Conservation (phyloP, 208 protist genomes). For the Trypanosoma caninum region DNA sequence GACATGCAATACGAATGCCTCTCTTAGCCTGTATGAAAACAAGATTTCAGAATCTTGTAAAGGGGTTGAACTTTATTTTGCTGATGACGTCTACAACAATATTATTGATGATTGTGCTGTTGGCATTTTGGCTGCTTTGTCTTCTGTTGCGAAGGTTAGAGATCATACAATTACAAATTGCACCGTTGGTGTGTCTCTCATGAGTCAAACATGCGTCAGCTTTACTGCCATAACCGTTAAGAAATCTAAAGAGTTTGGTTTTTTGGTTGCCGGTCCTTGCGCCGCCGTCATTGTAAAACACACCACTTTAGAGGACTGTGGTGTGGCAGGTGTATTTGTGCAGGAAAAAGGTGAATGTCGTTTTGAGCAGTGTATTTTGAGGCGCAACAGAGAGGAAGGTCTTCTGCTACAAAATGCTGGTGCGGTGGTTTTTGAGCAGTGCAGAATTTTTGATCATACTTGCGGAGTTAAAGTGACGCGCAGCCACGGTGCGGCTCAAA, state of each 20-base stretch:
- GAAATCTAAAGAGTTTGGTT: slow-evolving; percentile 21
- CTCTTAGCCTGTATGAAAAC: slow-evolving; percentile 5
- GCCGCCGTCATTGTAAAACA: slow-evolving; percentile 11
- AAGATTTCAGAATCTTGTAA: neutral
- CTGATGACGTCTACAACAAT: slow-evolving; percentile 17
- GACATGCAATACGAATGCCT: slow-evolving; percentile 7
- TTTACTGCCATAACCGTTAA: slow-evolving; percentile 9
- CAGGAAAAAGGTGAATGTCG: slow-evolving; percentile 2
- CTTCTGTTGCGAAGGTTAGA: slow-evolving; percentile 2
- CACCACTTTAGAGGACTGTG: slow-evolving; percentile 17
- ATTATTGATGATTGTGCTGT: slow-evolving; percentile 12
- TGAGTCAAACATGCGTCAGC: slow-evolving; percentile 7
- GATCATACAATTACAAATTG: slow-evolving; percentile 21
- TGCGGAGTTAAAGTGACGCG: neutral
- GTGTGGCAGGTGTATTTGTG: slow-evolving; percentile 25
- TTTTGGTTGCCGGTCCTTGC: slow-evolving; percentile 24
- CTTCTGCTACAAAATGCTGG: slow-evolving; percentile 11
- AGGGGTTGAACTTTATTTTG: slow-evolving; percentile 9
- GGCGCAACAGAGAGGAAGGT: slow-evolving; percentile 5
- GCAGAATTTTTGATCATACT: slow-evolving; percentile 10
- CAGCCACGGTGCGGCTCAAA: neutral
- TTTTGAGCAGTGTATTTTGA: slow-evolving; percentile 24
- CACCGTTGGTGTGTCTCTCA: slow-evolving; percentile 21
- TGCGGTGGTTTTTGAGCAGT: slow-evolving; percentile 18
- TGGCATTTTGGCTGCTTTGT: slow-evolving; percentile 5